A percentile compares a stretch with the other conserved stretches of the same genome.
Evolutionary conservation across 2,329 filamentous ascomycete species (phyloP).

Genomic region (Penicillium brevicompactum): DNA sequence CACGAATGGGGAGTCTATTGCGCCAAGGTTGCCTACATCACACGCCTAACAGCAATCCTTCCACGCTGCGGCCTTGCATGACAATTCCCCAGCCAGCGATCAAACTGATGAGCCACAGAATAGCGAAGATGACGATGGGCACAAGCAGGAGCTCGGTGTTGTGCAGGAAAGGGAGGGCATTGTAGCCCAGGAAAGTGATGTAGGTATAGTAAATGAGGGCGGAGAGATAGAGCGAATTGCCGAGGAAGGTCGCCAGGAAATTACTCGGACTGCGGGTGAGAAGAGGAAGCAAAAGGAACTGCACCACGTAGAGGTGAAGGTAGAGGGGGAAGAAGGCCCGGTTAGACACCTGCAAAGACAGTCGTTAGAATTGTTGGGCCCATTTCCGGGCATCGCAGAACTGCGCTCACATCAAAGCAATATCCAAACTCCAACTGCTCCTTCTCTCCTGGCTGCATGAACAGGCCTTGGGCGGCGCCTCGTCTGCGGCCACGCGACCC

Average conservation of each 20-base stretch:
- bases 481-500: conserved; percentile 51
- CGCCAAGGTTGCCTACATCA: conserved; percentile 14
- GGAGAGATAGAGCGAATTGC: conserved; percentile 67
- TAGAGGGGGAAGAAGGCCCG: conserved; percentile 69
- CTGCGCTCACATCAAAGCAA: conserved; percentile 64
- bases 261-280: conserved; percentile 46
- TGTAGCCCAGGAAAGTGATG: conserved; percentile 70
- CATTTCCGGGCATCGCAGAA: background rate
- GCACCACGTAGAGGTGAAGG: conserved; percentile 67
- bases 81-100: conserved; percentile 51
- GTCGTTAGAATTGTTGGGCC: background rate
- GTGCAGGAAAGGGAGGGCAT: conserved; percentile 67
- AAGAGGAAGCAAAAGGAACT: conserved; percentile 68
- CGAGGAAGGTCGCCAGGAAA: conserved; percentile 56
- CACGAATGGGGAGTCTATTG: background rate
- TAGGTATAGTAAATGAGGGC: conserved; percentile 68
- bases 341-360: conserved; percentile 56
- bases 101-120: conserved; percentile 60
- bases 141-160: conserved; percentile 67
- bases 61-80: conserved; percentile 45
- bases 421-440: conserved; percentile 70
- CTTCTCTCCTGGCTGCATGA: conserved; percentile 56
- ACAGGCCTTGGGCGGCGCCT: conserved; percentile 56
- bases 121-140: conserved; percentile 61
- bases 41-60: conserved; percentile 49